Base-by-base conservation (phyloP, 352 stramenopile genomes). In the Phytopythium mirpurense region DNA sequence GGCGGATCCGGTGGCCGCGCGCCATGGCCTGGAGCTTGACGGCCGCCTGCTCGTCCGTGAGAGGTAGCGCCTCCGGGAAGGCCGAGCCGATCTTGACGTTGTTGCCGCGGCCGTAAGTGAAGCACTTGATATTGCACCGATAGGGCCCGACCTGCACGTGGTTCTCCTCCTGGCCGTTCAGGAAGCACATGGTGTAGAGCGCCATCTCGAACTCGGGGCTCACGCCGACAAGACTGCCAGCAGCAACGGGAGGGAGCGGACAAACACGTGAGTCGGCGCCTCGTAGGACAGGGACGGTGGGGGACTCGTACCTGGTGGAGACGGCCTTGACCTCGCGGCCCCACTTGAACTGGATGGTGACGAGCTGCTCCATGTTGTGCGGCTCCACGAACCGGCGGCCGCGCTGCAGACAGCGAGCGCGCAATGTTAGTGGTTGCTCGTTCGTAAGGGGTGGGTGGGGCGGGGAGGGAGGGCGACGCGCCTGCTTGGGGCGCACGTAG, bases 191-290 rank as follows among this genome's bases (percentile, higher is more conserved):
- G 2, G 93, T 98, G 72, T 98, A 98, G n/a, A 98, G 64, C 21
- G 95, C 93, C 63, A 98, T 83, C 68, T 98, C 95, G 45, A 98
- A 98, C 65, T 98, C 95, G 5, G 94, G 94, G 37, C 83, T 97
- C 18, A 97, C 90, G 27, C 93, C 95, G 48, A 98, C 93, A 37
- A 98, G 90, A 53, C 83, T 90, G 54, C 14, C 12, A n/a, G n/a
- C n/a, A n/a, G 23, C 14, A 37, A 27, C n/a, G 57, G 34, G 18
- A 10, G 14, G 0, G 40, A 15, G 12, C 11, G 2, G 18, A 19
- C 21, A 2, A 21, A n/a, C 5, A n/a, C 24, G n/a, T n/a, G 9
- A 43, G 7, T 24, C 5, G 5, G 21, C 19, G 29, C 2, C 21
- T 1, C 7, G n/a, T 3, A 43, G 40, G 29, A 29, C 1, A 16